These are phyloP conservation scores for Pisolithus sp. DNA, from an alignment of 768 basidiomycete genomes.

Conservation along the genomic window DNA sequence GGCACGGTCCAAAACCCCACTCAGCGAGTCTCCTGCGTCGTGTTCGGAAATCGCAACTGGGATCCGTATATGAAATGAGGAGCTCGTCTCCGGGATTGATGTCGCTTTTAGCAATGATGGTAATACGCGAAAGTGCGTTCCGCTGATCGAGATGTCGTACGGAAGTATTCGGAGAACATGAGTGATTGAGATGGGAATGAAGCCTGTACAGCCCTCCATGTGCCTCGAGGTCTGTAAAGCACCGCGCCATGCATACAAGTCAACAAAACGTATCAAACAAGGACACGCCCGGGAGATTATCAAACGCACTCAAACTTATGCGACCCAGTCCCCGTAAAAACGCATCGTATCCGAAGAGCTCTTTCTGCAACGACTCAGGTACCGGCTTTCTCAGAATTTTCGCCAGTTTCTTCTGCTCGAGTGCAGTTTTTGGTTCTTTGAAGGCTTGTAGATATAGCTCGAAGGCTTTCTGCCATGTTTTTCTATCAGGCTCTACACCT, in stretches of 20 bases:
- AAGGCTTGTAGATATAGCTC: conserved; percentile 56
- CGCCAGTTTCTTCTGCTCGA: conserved; percentile 53
- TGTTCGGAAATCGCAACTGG: conserved; percentile 29
- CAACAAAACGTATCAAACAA: conserved; percentile 2
- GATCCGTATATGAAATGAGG: conserved; percentile 73
- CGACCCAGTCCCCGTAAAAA: conserved; percentile 69
- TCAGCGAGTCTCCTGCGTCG: conserved; percentile 51
- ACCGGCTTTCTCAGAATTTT: conserved; percentile 45
- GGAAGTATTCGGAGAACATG: conserved; percentile 73
- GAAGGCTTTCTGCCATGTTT: conserved; percentile 63
- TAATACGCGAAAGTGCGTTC: conserved; percentile 66
- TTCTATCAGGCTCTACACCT: conserved; percentile 51
- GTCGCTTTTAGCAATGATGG: conserved; percentile 57
- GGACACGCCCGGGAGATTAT: neutral
- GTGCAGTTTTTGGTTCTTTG: conserved; percentile 42
- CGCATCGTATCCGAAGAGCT: conserved; percentile 69
- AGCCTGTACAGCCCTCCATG: conserved; percentile 83
- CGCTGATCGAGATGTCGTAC: conserved; percentile 71
- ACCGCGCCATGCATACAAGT: neutral
- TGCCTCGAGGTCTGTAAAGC: conserved; percentile 60
- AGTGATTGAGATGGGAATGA: conserved; percentile 86
- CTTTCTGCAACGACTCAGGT: conserved; percentile 43
- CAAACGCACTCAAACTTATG: conserved; percentile 70
- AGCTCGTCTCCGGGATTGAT: conserved; percentile 73
- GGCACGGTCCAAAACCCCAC: conserved; percentile 74